phyloP scores from a whole-genome alignment of 306 rosid species.

The Nissolia schottii region DNA sequence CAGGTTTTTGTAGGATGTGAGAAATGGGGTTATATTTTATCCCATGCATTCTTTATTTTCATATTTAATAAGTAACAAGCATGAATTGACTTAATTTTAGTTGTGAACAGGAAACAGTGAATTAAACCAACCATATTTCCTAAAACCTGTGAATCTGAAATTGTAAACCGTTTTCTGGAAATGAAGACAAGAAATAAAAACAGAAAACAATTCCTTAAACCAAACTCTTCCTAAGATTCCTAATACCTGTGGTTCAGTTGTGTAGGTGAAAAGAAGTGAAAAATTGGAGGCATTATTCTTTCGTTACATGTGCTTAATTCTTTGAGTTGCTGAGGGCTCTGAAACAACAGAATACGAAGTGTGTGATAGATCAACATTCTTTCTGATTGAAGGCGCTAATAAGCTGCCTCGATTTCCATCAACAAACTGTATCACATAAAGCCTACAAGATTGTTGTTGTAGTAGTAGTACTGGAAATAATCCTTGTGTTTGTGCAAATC shows the following conservation, averaged over 20 bases:
- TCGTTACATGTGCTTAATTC: constrained; percentile 36
- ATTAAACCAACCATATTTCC: no score
- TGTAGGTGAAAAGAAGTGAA: constrained; percentile 27
- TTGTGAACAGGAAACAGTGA: no score
- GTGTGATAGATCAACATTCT: constrained; percentile 7
- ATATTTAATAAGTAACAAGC: not conserved
- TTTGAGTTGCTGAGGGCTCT: constrained; percentile 25
- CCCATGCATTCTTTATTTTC: not conserved
- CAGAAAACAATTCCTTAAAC: not conserved
- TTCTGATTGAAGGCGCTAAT: constrained; percentile 16
- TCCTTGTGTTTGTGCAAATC: constrained; percentile 22
- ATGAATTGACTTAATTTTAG: not conserved
- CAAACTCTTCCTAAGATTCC: not conserved
- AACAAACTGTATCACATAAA: not conserved
- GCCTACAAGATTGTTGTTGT: not conserved
- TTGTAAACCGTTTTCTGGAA: not conserved
- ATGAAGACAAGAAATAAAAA: not conserved
- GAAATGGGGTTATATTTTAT: not conserved
- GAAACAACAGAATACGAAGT: constrained; percentile 22
- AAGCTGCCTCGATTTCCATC: not conserved
- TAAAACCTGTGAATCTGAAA: no score
- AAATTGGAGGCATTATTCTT: constrained; percentile 23
- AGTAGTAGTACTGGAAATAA: not conserved
- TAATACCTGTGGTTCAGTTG: constrained; percentile 8
- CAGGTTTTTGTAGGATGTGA: not conserved